These are phyloP conservation scores for Paecilomyces variotii DNA, from an alignment of 2,329 filamentous ascomycete genomes.

Conservation along the genomic window DNA sequence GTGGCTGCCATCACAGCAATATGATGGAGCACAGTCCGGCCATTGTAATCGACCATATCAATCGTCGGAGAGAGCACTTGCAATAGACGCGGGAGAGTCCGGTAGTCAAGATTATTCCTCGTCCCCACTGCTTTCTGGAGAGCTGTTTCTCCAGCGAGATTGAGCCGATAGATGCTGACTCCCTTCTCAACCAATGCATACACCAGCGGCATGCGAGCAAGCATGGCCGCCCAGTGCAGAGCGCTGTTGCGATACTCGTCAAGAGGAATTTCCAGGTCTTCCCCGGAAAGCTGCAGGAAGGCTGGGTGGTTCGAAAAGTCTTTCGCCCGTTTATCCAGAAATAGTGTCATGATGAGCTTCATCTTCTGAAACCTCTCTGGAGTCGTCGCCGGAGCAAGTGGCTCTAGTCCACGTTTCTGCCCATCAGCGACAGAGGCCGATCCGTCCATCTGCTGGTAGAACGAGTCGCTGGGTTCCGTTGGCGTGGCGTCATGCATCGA, in stretches of 20 bases:
- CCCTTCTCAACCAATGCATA: constrained; percentile 74
- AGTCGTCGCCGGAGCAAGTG: constrained; percentile 45
- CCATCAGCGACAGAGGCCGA: constrained; percentile 21
- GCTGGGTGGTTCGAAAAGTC: constrained; percentile 70
- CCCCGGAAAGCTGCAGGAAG: constrained; percentile 63
- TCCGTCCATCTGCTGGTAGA: constrained; percentile 35
- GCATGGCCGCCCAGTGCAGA: constrained; percentile 90
- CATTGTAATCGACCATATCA: constrained; percentile 80
- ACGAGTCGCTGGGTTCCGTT: constrained; percentile 40
- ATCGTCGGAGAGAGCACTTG: constrained; percentile 86
- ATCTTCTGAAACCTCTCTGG: constrained; percentile 72
- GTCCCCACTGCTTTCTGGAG: constrained; percentile 88
- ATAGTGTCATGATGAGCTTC: constrained; percentile 71
- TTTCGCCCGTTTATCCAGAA: constrained; percentile 63
- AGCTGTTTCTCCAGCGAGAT: constrained; percentile 82
- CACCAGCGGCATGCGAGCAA: constrained; percentile 76
- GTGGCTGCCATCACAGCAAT: constrained; percentile 94
- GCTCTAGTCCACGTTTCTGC: constrained; percentile 27
- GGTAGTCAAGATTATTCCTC: constrained; percentile 87
- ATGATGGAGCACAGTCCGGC: constrained; percentile 87
- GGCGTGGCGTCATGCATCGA: constrained; percentile 36
- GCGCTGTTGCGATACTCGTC: constrained; percentile 80
- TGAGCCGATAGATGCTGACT: constrained; percentile 80
- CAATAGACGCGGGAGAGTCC: constrained; percentile 81
- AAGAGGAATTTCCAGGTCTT: constrained; percentile 86